Conservation (phyloP, 177 flowering plant genomes). For the Vitis hybrid region DNA sequence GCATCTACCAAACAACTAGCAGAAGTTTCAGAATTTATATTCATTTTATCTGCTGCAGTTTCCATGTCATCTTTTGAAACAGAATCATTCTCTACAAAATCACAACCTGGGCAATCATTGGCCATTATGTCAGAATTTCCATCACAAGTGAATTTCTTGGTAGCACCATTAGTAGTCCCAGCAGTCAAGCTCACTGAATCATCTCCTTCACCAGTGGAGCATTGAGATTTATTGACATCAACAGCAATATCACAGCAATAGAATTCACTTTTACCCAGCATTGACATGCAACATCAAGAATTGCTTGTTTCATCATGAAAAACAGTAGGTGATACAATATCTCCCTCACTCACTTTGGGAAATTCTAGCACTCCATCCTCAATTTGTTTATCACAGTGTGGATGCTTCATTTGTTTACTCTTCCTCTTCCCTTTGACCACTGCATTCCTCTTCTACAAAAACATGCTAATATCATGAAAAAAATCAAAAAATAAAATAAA, state of each 20-base stretch:
- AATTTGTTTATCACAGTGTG: slow-evolving; percentile 10
- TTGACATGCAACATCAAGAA: slow-evolving; percentile 31
- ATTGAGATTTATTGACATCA: slow-evolving; percentile 17
- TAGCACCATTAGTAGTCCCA: slow-evolving; percentile 12
- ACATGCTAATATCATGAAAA: slow-evolving; percentile 4
- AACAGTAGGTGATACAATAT: slow-evolving; percentile 32
- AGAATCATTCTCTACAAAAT: background rate
- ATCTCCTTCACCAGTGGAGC: slow-evolving; percentile 21
- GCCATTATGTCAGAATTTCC: slow-evolving; percentile 15
- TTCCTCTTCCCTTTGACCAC: slow-evolving; percentile 42
- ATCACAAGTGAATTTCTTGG: slow-evolving; percentile 18
- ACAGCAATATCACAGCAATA: slow-evolving; percentile 43
- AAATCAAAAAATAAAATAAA: background rate
- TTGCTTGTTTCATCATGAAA: slow-evolving; percentile 28
- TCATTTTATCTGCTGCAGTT: slow-evolving; percentile 7
- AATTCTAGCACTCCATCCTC: slow-evolving; percentile 23
- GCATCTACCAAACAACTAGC: slow-evolving; percentile 25
- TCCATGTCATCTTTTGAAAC: slow-evolving; percentile 17
- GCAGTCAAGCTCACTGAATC: slow-evolving; percentile 18
- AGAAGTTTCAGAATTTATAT: slow-evolving; percentile 18
- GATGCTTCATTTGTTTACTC: slow-evolving; percentile 24
- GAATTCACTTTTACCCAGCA: slow-evolving; percentile 31
- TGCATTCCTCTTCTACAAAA: slow-evolving; percentile 40
- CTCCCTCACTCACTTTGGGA: slow-evolving; percentile 38
- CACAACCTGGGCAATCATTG: slow-evolving; percentile 15